Percentiles rank a stretch among this genome's conserved stretches.
These are phyloP conservation scores for Malassezia slooffiae DNA, from an alignment of 1,284 basidiomycete genomes.

Conservation along the genomic window DNA sequence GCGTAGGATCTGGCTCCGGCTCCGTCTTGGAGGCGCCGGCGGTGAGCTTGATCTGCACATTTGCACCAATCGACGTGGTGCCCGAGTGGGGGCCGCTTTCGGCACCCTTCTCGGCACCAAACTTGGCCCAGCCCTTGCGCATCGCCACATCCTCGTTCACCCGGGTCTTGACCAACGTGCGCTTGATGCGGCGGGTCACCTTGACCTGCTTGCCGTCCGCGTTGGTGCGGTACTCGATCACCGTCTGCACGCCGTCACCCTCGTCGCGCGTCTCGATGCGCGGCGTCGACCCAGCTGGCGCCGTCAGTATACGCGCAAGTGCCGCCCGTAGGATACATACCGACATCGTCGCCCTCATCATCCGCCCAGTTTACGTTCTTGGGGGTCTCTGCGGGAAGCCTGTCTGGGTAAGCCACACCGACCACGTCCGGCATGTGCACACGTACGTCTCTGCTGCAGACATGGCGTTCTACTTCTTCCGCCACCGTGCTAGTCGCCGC, in stretches of 20 bases:
- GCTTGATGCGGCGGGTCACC: slow-evolving; percentile 73
- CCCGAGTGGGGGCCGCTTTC: slow-evolving; percentile 68
- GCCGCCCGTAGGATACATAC: slow-evolving; percentile 1
- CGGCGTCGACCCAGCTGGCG: slow-evolving; percentile 13
- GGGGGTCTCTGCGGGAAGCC: not conserved
- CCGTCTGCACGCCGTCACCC: slow-evolving; percentile 77
- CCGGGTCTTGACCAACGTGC: slow-evolving; percentile 77
- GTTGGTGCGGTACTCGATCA: slow-evolving; percentile 71
- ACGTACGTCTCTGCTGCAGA: slow-evolving; percentile 12
- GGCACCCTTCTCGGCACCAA: slow-evolving; percentile 81
- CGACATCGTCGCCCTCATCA: slow-evolving; percentile 37
- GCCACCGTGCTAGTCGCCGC: no score
- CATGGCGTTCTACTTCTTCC: no score
- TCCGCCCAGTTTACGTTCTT: slow-evolving; percentile 41
- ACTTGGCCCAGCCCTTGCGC: slow-evolving; percentile 84
- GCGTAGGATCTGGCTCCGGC: slow-evolving; percentile 61
- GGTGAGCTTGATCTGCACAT: slow-evolving; percentile 69
- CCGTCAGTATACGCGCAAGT: not conserved
- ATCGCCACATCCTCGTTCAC: slow-evolving; percentile 89
- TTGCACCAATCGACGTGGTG: slow-evolving; percentile 92
- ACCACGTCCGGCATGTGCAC: not conserved
- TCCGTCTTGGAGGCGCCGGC: slow-evolving; percentile 55
- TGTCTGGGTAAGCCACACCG: not conserved
- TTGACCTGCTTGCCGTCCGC: slow-evolving; percentile 93
- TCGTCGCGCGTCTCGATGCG: slow-evolving; percentile 58